These are phyloP conservation scores for Phytophthora vignae DNA, from an alignment of 352 stramenopile species.

Conservation along the genomic window DNA sequence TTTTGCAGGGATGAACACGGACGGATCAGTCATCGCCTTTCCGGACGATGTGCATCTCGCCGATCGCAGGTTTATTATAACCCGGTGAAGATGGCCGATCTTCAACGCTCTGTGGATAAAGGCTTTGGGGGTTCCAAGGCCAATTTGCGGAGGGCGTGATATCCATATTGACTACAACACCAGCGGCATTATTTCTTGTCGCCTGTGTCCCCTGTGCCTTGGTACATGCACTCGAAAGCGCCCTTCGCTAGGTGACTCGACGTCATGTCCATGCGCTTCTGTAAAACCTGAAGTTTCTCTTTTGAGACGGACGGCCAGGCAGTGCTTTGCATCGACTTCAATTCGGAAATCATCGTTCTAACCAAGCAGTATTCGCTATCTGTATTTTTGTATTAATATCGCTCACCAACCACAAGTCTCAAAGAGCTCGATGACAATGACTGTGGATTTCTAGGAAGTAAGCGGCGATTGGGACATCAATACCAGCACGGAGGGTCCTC, in stretches of 20 bases:
- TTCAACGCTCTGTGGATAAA: not conserved
- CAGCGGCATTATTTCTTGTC: not conserved
- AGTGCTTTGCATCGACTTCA: no score
- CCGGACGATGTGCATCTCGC: not conserved
- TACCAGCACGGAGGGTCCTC: no score
- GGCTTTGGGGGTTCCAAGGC: no score
- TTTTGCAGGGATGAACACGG: constrained; percentile 8
- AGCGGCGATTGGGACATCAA: no score
- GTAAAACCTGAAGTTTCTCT: not conserved
- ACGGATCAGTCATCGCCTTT: constrained; percentile 9
- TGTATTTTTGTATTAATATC: no score
- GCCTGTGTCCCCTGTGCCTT: no score
- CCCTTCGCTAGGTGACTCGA: not conserved
- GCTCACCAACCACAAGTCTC: no score
- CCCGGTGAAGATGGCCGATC: not conserved
- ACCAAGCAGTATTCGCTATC: no score
- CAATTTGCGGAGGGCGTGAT: not conserved
- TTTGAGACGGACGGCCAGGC: not conserved
- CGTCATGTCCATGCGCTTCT: not conserved
- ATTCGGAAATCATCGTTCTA: no score
- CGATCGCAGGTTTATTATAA: not conserved
- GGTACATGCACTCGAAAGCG: not conserved
- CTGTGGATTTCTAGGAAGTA: no score
- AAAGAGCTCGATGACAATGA: no score
- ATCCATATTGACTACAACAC: not conserved